Conservation (phyloP, 768 basidiomycete genomes). For the Termitomyces bulborhizus region DNA sequence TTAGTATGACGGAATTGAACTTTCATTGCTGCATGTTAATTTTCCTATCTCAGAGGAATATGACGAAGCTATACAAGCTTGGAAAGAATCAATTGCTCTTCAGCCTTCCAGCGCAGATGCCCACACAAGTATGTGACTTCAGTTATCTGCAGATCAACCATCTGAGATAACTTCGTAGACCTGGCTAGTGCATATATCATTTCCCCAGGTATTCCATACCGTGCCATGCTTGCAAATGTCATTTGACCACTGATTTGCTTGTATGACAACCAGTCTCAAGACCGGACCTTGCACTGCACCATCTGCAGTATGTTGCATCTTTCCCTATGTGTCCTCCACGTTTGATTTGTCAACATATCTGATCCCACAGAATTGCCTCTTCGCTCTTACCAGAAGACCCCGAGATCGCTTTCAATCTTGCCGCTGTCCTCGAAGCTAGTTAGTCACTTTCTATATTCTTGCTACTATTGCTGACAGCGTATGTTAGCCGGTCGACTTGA, state of each 20-base stretch:
- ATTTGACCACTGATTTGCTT: constrained; percentile 2
- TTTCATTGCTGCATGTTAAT: constrained; percentile 11
- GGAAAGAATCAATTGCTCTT: constrained; percentile 78
- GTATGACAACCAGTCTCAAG: constrained; percentile 43
- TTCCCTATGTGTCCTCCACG: background rate
- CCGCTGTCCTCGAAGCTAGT: constrained; percentile 89
- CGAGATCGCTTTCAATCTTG: constrained; percentile 89
- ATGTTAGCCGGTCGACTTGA: constrained; percentile 68
- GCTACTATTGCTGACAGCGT: constrained; percentile 17
- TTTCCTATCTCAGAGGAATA: constrained; percentile 60
- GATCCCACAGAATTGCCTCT: constrained; percentile 59
- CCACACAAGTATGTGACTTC: constrained; percentile 67
- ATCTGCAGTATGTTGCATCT: constrained; percentile 55
- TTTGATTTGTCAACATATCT: constrained; percentile 17
- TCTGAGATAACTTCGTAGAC: constrained; percentile 39
- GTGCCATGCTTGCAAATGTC: constrained; percentile 1
- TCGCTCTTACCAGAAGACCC: constrained; percentile 85
- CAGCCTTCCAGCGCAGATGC: constrained; percentile 83
- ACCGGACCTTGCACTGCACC: constrained; percentile 83
- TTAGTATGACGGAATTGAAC: constrained; percentile 42
- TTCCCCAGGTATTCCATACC: constrained; percentile 35
- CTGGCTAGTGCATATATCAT: constrained; percentile 88
- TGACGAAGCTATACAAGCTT: constrained; percentile 77
- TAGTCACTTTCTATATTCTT: constrained; percentile 21
- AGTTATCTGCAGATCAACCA: constrained; percentile 10